Evolutionary conservation across 1,139 yeast species (phyloP).

Genomic region (Suhomyces anneliseae): DNA sequence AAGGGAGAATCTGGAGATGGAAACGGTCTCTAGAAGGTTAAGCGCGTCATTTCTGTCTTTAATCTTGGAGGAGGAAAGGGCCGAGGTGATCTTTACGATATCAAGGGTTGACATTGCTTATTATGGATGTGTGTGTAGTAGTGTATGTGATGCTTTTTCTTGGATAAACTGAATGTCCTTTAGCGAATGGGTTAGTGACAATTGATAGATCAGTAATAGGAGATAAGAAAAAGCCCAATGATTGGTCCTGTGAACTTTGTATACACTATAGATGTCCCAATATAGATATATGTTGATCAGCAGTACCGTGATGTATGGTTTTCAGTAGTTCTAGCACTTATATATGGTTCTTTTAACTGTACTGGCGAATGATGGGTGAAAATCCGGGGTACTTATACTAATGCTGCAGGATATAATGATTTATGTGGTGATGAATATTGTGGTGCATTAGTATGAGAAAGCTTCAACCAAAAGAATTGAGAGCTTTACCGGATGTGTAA

Average conservation of each 20-base stretch:
- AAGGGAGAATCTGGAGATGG: conserved; percentile 22
- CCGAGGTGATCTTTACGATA: conserved; percentile 19
- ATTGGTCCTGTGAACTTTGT: no score
- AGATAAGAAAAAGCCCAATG: no score
- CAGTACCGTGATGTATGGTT: no score
- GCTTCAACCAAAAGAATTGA: not conserved
- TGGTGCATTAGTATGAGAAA: no score
- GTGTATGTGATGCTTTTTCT: not conserved
- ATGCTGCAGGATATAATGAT: no score
- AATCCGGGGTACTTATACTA: no score
- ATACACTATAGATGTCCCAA: no score
- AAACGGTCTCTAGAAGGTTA: conserved; percentile 35
- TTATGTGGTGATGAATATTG: no score
- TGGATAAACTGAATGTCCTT: not conserved
- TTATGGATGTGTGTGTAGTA: not conserved
- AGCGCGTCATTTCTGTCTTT: conserved; percentile 57
- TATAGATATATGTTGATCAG: no score
- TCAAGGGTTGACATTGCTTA: conserved; percentile 23
- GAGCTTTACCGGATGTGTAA: not conserved
- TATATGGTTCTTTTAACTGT: no score
- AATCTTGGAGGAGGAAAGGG: conserved; percentile 44
- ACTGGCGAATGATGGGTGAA: no score
- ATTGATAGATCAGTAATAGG: not conserved
- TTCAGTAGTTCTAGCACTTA: no score
- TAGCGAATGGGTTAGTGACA: not conserved